phyloP scores from a whole-genome alignment of 2,329 filamentous ascomycete genomes.

The Diaporthe humulicola region DNA sequence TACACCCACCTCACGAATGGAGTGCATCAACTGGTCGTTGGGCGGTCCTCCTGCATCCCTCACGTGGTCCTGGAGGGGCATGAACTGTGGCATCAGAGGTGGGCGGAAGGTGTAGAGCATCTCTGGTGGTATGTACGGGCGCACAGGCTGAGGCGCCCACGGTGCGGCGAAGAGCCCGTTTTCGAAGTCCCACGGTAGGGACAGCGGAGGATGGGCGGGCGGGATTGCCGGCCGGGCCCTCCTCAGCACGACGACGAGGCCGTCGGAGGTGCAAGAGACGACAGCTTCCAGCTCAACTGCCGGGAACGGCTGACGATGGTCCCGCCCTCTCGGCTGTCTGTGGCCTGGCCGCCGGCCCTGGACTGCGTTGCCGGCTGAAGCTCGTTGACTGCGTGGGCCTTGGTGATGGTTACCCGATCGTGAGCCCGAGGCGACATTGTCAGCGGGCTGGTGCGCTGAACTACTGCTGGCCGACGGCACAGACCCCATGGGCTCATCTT shows the following conservation, averaged over 20 bases:
- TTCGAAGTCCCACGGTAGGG: constrained; percentile 59
- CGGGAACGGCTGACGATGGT: constrained; percentile 49
- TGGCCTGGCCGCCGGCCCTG: constrained; percentile 10
- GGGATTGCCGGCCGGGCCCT: constrained; percentile 80
- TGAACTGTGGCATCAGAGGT: constrained; percentile 58
- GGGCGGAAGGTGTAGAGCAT: constrained; percentile 59
- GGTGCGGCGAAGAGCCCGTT: constrained; percentile 84
- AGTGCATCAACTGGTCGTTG: constrained; percentile 77
- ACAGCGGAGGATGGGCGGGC: constrained; percentile 62
- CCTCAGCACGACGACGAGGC: constrained; percentile 84
- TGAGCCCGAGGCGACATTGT: constrained; percentile 43
- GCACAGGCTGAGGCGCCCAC: constrained; percentile 79
- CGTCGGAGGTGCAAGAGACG: constrained; percentile 92
- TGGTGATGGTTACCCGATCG: constrained; percentile 32
- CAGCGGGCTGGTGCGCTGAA: constrained; percentile 22
- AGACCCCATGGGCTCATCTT: constrained; percentile 34
- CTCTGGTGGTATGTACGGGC: constrained; percentile 58
- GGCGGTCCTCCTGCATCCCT: constrained; percentile 66
- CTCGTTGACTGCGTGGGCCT: not conserved
- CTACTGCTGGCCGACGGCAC: constrained; percentile 35
- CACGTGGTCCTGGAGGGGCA: constrained; percentile 58
- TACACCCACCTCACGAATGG: constrained; percentile 87
- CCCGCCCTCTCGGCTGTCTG: not conserved
- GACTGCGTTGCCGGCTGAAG: constrained; percentile 2
- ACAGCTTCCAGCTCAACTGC: constrained; percentile 86